Evolutionary conservation across 257 asterid species (phyloP).

Genomic region (Petrea volubilis): DNA sequence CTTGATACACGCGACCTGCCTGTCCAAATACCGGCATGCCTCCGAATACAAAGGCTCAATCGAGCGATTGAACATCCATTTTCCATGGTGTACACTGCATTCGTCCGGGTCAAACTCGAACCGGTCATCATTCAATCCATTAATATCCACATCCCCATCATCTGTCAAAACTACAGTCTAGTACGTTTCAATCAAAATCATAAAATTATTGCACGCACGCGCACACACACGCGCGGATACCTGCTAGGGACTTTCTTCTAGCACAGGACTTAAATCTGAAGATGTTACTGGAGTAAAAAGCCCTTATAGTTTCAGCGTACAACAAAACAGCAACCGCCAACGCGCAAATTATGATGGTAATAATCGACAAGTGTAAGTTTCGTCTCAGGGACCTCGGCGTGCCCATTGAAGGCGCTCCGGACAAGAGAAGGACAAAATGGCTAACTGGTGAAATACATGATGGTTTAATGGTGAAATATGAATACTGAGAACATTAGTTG

Average conservation of each 20-base stretch:
- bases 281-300: slow-evolving; percentile 42
- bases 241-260: slow-evolving; percentile 32
- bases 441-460: not conserved
- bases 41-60: slow-evolving; percentile 75
- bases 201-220: too few species aligned
- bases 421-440: slow-evolving; percentile 3
- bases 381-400: slow-evolving; percentile 41
- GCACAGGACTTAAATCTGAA: slow-evolving; percentile 57
- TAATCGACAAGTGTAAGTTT: slow-evolving; percentile 48
- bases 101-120: slow-evolving; percentile 75
- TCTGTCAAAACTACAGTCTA: slow-evolving; percentile 23
- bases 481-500: slow-evolving; percentile 28
- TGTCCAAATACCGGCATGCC: slow-evolving; percentile 69
- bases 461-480: slow-evolving; percentile 21
- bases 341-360: slow-evolving; percentile 44
- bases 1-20: slow-evolving; percentile 72
- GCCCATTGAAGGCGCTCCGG: slow-evolving; percentile 37
- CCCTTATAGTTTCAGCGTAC: slow-evolving; percentile 58
- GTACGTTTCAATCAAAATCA: too few species aligned
- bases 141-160: slow-evolving; percentile 29
- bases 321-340: slow-evolving; percentile 54
- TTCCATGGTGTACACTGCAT: slow-evolving; percentile 64
- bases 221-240: too few species aligned
- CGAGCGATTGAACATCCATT: slow-evolving; percentile 75
- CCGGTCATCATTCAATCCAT: slow-evolving; percentile 53